Evolutionary conservation across 1,139 yeast species (phyloP), one percentile per base, ranked within the genome.

Genomic region (Kluyveromyces sp.): DNA sequence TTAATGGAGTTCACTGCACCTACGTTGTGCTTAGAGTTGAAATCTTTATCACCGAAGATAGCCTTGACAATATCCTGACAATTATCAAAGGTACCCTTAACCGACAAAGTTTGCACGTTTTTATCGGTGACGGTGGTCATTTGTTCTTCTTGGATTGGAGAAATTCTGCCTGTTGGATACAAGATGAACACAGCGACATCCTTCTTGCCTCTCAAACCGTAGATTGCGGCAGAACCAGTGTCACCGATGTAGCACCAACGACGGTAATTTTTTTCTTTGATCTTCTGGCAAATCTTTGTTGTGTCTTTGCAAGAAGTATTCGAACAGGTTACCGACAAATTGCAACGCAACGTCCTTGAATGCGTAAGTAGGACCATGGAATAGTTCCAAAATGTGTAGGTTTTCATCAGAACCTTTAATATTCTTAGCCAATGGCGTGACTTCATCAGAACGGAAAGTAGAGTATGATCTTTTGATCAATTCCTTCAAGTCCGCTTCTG

Each of bases 301-400:
- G 58, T 79, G 77, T 68, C 96, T 83, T 50, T 77, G 73, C 61
- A 92, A 73, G 68, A 92, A 94, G 69, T 78, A 92, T 68, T 92
- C 98, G 65, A 92, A 92, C 56, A 92, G 74, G 71, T 92, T 92
- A 56, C 99, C 99, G 37, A 92, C 95, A 67, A 92, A 90, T 67
- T 92, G 99, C 61, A 92, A 76, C 3, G 99, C 99, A 53, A 92
- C 98, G 66, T 92, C 99, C 69, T 92, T 92, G 74, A 92, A 92
- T 7, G 99, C 99, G 63, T 92, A 92, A 3, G 99, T 92, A 53
- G 99, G 99, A 37, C 99, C 99, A 62, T 92, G 99, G 80, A 92
- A 92, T 51, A 92, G 74, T 68, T 92, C 99, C 61, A 92, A 75
- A 50, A 92, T 71, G 64, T 87, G 83, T 51, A 92, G 72, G 50